These are phyloP conservation scores for Blastobotrys petasosporus DNA, from an alignment of 1,139 yeast genomes.

Conservation along the genomic window DNA sequence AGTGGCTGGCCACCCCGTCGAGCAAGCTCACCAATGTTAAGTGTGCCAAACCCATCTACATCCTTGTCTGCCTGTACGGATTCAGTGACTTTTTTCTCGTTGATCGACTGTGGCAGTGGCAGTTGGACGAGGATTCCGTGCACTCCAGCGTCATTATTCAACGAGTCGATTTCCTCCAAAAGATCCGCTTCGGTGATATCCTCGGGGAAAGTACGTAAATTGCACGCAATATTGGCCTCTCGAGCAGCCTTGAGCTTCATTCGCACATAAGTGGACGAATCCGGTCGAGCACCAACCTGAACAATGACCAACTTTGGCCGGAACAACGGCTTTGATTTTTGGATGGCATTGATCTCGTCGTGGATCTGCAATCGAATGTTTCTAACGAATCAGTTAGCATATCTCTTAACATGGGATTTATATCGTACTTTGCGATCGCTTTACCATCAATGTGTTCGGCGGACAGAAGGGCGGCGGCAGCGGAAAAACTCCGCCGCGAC, in stretches of 20 bases:
- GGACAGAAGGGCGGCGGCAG: slow-evolving; percentile 12
- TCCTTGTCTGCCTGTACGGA: slow-evolving; percentile 77
- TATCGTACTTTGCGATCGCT: slow-evolving; percentile 48
- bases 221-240: slow-evolving; percentile 73
- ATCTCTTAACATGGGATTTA: neutral
- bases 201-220: slow-evolving; percentile 62
- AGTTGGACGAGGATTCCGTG: slow-evolving; percentile 91
- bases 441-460: slow-evolving; percentile 60
- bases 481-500: slow-evolving; percentile 11
- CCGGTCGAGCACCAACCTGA: slow-evolving; percentile 88
- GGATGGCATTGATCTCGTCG: slow-evolving; percentile 50
- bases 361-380: slow-evolving; percentile 31
- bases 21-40: slow-evolving; percentile 85
- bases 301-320: slow-evolving; percentile 74
- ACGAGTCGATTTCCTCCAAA: slow-evolving; percentile 49
- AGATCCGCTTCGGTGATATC: slow-evolving; percentile 40
- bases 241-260: slow-evolving; percentile 90
- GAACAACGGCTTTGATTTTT: slow-evolving; percentile 54
- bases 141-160: slow-evolving; percentile 63
- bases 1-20: slow-evolving; percentile 82
- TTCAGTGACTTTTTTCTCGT: slow-evolving; percentile 72
- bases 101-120: slow-evolving; percentile 78
- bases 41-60: slow-evolving; percentile 93
- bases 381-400: slow-evolving; percentile 11
- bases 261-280: slow-evolving; percentile 87